phyloP scores from a whole-genome alignment of 148 eudicot genomes.

The Tetragonia tetragonoides region DNA sequence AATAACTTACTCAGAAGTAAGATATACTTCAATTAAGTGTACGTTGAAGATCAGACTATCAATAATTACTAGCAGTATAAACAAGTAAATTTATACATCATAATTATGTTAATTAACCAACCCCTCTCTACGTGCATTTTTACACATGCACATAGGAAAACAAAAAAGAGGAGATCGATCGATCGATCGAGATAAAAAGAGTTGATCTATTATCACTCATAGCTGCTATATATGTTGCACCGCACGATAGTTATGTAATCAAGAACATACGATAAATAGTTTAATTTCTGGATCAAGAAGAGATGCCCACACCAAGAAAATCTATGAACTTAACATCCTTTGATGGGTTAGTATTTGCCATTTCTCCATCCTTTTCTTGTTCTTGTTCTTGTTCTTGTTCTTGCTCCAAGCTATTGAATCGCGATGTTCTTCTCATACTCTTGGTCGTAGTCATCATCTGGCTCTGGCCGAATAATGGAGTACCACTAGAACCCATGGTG shows the following conservation, averaged over 20 bases:
- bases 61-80: too few relatives aligned
- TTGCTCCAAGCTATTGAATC: slow-evolving; percentile 9
- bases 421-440: slow-evolving; percentile 7
- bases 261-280: not conserved
- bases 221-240: too few relatives aligned
- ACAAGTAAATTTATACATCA: slow-evolving; percentile 1
- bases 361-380: not conserved
- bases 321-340: slow-evolving; percentile 67
- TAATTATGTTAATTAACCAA: slow-evolving; percentile 15
- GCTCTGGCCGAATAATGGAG: not conserved
- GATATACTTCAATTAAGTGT: too few relatives aligned
- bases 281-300: slow-evolving; percentile 36
- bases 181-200: not conserved
- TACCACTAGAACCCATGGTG: not conserved
- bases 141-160: slow-evolving; percentile 20
- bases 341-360: not conserved
- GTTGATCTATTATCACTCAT: not conserved
- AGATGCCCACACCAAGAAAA: slow-evolving; percentile 84
- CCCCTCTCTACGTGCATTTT: slow-evolving; percentile 27
- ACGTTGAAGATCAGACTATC: too few relatives aligned
- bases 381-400: slow-evolving; percentile 2
- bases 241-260: too few relatives aligned
- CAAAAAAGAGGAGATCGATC: slow-evolving; percentile 18
- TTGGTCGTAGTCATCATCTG: not conserved
- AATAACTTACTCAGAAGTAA: too few relatives aligned